phyloP scores from a whole-genome alignment of 768 basidiomycete genomes.

The Trametes sanguinea region DNA sequence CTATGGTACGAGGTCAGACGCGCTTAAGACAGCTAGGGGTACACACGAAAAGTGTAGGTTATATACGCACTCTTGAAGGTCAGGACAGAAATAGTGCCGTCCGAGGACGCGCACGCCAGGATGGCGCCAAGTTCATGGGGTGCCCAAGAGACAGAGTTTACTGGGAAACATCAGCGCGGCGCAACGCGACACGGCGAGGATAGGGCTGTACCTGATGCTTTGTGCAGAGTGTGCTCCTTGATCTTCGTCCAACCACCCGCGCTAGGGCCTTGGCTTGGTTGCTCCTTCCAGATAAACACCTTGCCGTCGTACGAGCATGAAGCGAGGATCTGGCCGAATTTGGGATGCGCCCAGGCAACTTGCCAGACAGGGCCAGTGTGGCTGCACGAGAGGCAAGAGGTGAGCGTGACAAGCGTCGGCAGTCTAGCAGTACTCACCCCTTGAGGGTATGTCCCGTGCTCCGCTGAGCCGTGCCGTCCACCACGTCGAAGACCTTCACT shows the following conservation, averaged over 20 bases:
- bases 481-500: slow-evolving; percentile 92
- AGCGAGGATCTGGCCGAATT: slow-evolving; percentile 94
- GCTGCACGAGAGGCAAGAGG: slow-evolving; percentile 40
- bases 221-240: slow-evolving; percentile 93
- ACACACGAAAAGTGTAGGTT: too few relatives aligned
- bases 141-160: slow-evolving; percentile 99
- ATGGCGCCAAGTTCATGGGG: slow-evolving; percentile 97
- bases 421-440: slow-evolving; percentile 52
- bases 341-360: slow-evolving; percentile 97
- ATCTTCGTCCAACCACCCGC: slow-evolving; percentile 85
- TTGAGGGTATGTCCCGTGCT: slow-evolving; percentile 71
- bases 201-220: slow-evolving; percentile 71
- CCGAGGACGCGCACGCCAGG: slow-evolving; percentile 94
- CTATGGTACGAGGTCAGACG: slow-evolving; percentile 41
- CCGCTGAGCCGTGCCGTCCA: slow-evolving; percentile 80
- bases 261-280: slow-evolving; percentile 53
- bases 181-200: not conserved
- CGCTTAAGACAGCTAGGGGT: too few relatives aligned
- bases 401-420: not conserved
- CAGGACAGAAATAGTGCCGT: slow-evolving; percentile 94
- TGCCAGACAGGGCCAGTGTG: slow-evolving; percentile 99
- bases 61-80: slow-evolving; percentile 87
- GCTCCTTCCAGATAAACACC: slow-evolving; percentile 98
- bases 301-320: slow-evolving; percentile 99
- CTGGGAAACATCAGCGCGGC: slow-evolving; percentile 40